Conservation (phyloP, 148 eudicot genomes). For the Amaranthus cruentus region DNA sequence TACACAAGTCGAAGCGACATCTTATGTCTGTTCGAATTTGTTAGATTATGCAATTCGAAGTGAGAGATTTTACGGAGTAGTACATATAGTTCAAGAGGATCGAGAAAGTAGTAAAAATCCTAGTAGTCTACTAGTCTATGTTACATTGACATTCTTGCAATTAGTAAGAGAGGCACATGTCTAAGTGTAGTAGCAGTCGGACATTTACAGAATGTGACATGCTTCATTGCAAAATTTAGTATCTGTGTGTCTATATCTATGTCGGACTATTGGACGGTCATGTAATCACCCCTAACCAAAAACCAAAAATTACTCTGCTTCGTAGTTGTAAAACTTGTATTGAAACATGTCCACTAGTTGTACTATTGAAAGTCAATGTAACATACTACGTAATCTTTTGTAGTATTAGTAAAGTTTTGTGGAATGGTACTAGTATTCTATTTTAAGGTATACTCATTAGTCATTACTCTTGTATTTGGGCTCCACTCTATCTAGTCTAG, state of each 20-base stretch:
- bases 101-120: background rate
- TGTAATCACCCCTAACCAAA: too few relatives aligned
- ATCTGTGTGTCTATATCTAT: conserved; percentile 1
- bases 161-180: background rate
- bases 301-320: too few relatives aligned
- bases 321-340: too few relatives aligned
- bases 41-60: too few relatives aligned
- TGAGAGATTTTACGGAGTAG: too few relatives aligned
- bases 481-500: background rate
- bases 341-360: too few relatives aligned
- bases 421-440: background rate
- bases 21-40: too few relatives aligned
- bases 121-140: background rate
- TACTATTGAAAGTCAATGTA: background rate
- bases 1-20: too few relatives aligned
- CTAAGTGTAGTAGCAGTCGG: conserved; percentile 4
- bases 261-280: background rate
- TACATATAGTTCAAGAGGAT: too few relatives aligned
- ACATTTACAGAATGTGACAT: background rate
- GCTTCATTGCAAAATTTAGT: background rate
- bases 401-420: background rate
- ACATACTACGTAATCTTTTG: background rate
- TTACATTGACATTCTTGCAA: conserved; percentile 1
- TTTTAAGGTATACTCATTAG: background rate
- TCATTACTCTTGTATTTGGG: background rate